A percentile compares a stretch with the other conserved stretches of the same genome.
Conservation (phyloP, 805 yeast species). For the Nakazawaea sp. region DNA sequence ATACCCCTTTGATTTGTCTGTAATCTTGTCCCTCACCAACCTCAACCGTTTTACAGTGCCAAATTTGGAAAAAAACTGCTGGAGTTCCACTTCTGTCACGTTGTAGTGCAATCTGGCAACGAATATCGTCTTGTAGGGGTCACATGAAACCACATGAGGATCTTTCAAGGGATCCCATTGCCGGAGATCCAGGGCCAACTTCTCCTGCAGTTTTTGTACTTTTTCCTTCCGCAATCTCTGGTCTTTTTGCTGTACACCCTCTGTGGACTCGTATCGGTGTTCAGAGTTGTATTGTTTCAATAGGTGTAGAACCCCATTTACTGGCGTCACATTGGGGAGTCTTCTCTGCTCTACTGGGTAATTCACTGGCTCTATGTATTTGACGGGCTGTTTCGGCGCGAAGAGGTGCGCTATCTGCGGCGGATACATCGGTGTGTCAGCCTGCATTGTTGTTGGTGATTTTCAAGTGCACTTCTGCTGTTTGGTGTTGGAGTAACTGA, state of each 20-base stretch:
- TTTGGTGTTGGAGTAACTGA: too few relatives aligned
- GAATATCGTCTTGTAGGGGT: constrained; percentile 76
- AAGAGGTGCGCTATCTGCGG: constrained; percentile 41
- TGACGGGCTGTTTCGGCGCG: constrained; percentile 51
- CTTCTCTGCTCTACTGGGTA: constrained; percentile 38
- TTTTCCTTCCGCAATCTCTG: constrained; percentile 20
- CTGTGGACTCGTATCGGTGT: constrained; percentile 21
- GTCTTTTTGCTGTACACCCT: constrained; percentile 23
- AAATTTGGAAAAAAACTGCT: constrained; percentile 49
- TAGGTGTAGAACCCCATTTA: constrained; percentile 26
- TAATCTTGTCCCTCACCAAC: constrained; percentile 45
- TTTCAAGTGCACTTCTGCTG: too few relatives aligned
- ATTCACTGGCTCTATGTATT: constrained; percentile 42
- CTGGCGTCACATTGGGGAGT: constrained; percentile 40
- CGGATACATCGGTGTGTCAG: constrained; percentile 17
- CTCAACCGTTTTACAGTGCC: constrained; percentile 65
- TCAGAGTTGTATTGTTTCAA: constrained; percentile 24
- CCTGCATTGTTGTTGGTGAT: too few relatives aligned
- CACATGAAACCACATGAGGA: constrained; percentile 47
- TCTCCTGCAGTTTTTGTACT: constrained; percentile 16
- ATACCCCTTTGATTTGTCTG: constrained; percentile 67
- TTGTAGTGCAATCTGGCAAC: constrained; percentile 64
- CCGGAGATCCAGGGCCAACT: constrained; percentile 27
- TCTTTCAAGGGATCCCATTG: constrained; percentile 54
- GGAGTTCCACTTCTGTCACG: constrained; percentile 62